phyloP scores from a whole-genome alignment of 1,139 yeast genomes.

The Yamadazyma sp. region DNA sequence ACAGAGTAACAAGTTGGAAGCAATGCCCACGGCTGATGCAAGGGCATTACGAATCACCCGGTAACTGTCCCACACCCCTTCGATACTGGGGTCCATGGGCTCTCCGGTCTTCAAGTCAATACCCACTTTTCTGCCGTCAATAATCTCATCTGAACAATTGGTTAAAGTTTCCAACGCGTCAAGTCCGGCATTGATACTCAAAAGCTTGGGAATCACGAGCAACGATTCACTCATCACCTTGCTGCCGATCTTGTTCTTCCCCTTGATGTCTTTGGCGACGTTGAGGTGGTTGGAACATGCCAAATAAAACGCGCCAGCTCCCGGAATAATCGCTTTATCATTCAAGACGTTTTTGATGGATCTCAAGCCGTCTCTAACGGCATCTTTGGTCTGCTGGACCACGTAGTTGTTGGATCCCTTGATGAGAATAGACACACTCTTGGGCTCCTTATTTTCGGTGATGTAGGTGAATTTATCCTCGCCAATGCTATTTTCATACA shows the following conservation, averaged over 20 bases:
- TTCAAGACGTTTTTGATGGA: conserved; percentile 90
- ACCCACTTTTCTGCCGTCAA: conserved; percentile 83
- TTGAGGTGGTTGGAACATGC: conserved; percentile 72
- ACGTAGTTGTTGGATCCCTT: conserved; percentile 92
- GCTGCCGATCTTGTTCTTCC: conserved; percentile 86
- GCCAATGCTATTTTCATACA: conserved; percentile 90
- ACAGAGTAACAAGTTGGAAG: conserved; percentile 86
- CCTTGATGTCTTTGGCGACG: conserved; percentile 62
- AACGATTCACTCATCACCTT: conserved; percentile 93
- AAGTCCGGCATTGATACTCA: conserved; percentile 89
- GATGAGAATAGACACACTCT: conserved; percentile 86
- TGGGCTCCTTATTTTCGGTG: conserved; percentile 89
- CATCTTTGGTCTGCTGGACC: conserved; percentile 91
- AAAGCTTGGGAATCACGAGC: conserved; percentile 87
- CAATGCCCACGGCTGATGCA: conserved; percentile 91
- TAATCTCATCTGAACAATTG: conserved; percentile 85
- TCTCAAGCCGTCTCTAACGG: conserved; percentile 94
- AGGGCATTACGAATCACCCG: conserved; percentile 91
- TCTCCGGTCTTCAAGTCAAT: conserved; percentile 90
- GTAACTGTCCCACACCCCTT: conserved; percentile 96
- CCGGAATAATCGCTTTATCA: conserved; percentile 86
- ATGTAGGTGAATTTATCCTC: conserved; percentile 97
- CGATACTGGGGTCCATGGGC: conserved; percentile 91
- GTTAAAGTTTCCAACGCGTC: conserved; percentile 90
- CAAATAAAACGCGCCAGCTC: conserved; percentile 95